Conservation (phyloP, 257 asterid species). For the Plectranthus barbatus region DNA sequence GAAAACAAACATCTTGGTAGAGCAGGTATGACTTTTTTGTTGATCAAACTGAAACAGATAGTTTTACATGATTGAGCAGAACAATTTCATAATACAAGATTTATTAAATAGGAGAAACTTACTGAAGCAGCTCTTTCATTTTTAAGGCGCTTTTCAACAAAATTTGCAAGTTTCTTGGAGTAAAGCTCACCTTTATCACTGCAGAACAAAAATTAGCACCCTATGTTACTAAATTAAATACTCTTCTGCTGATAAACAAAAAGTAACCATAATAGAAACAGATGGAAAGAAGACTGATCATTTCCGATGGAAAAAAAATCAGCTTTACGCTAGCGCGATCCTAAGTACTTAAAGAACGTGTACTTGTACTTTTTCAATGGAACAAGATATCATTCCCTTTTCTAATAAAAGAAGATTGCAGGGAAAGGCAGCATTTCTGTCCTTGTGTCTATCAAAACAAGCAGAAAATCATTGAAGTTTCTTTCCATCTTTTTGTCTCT, state of each 20-base stretch:
- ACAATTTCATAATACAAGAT: neutral
- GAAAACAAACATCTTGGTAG: neutral
- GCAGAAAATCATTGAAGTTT: too few relatives aligned
- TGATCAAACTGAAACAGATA: neutral
- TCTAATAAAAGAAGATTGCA: conserved; percentile 5
- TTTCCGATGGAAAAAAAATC: neutral
- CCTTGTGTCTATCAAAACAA: too few relatives aligned
- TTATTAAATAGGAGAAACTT: conserved; percentile 30
- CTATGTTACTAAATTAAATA: conserved; percentile 6
- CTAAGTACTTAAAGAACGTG: neutral
- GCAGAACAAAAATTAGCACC: conserved; percentile 14
- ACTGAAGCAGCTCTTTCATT: conserved; percentile 96
- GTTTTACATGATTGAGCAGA: neutral
- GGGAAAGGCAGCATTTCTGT: neutral
- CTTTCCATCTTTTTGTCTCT: too few relatives aligned
- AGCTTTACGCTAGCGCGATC: conserved; percentile 1
- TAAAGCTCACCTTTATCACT: conserved; percentile 95
- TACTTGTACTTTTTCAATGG: neutral
- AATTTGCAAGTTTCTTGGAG: conserved; percentile 81
- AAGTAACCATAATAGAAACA: neutral
- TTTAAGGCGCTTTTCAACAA: conserved; percentile 92
- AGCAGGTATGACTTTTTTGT: neutral
- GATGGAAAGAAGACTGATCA: neutral
- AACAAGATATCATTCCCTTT: neutral
- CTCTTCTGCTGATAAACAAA: neutral